Conservation (phyloP, 768 basidiomycete genomes). For the Psilocybe subaeruginosa region DNA sequence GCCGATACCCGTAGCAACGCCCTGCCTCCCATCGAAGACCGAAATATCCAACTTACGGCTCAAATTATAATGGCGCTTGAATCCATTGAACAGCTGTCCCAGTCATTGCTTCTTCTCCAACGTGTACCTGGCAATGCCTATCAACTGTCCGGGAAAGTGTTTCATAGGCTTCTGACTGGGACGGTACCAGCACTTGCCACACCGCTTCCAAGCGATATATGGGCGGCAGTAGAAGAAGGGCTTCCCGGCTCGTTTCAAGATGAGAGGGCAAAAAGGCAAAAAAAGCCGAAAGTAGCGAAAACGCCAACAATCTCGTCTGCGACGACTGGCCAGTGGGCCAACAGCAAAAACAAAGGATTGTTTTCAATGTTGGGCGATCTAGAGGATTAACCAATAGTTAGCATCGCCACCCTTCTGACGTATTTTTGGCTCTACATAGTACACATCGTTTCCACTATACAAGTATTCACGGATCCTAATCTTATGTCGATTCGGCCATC, state of each 20-base stretch:
- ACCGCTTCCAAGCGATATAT: constrained; percentile 37
- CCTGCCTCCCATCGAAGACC: constrained; percentile 48
- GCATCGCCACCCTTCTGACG: no score
- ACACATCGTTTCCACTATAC: no score
- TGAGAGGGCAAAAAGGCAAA: constrained; percentile 49
- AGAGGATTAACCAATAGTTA: constrained; percentile 18
- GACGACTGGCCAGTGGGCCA: constrained; percentile 5
- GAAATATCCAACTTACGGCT: constrained; percentile 70
- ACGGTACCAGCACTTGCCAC: constrained; percentile 19
- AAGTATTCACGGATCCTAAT: no score
- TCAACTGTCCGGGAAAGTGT: constrained; percentile 58
- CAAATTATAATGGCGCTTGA: constrained; percentile 65
- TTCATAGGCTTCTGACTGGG: constrained; percentile 57
- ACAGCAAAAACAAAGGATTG: constrained; percentile 24
- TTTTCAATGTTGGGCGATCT: constrained; percentile 48
- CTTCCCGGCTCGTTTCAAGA: constrained; percentile 52
- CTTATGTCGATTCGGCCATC: no score
- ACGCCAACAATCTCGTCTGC: background rate
- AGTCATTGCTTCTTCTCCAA: constrained; percentile 60
- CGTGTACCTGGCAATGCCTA: constrained; percentile 47
- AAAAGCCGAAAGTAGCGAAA: constrained; percentile 28
- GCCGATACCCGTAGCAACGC: constrained; percentile 16
- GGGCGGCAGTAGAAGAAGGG: constrained; percentile 49
- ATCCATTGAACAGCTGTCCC: constrained; percentile 59
- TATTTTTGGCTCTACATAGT: no score